phyloP scores from a whole-genome alignment of 2,329 filamentous ascomycete species.

The Colletotrichum neosansevieriae region DNA sequence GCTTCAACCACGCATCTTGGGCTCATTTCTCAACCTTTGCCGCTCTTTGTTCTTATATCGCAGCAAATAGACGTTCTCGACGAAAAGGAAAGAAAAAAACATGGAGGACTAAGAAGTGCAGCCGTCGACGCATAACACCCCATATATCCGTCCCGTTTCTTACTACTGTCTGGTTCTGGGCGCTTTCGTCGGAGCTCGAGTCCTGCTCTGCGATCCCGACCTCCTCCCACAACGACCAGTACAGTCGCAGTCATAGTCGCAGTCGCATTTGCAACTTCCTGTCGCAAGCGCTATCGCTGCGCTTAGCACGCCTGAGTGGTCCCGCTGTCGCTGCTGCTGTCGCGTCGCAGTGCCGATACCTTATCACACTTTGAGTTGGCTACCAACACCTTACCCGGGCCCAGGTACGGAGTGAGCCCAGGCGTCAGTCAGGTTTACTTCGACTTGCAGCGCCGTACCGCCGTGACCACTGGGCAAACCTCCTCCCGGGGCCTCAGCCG shows the following conservation, averaged over 20 bases:
- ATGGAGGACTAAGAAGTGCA: constrained; percentile 21
- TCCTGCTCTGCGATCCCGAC: constrained; percentile 19
- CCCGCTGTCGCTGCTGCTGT: constrained; percentile 6
- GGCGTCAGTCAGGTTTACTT: not conserved
- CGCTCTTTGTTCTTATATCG: not conserved
- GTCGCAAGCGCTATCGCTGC: constrained; percentile 2
- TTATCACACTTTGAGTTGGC: constrained; percentile 24
- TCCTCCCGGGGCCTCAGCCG: not conserved
- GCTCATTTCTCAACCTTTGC: not conserved
- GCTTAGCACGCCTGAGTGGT: not conserved
- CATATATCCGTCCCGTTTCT: constrained; percentile 1
- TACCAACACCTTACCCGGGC: not conserved
- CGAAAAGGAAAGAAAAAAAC: not conserved
- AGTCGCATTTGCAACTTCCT: constrained; percentile 14
- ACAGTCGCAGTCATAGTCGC: not conserved
- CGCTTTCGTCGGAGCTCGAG: constrained; percentile 20
- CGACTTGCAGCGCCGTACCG: constrained; percentile 20
- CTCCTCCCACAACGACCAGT: not conserved
- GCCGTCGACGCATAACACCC: constrained; percentile 28
- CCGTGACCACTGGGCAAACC: constrained; percentile 24
- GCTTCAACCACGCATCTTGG: constrained; percentile 14
- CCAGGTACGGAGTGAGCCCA: not conserved
- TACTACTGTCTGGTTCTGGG: constrained; percentile 10
- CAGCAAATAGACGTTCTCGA: constrained; percentile 4
- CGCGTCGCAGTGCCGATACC: not conserved